These are phyloP conservation scores for Ananas comosus DNA, from an alignment of 176 grass and related monocot species.

Conservation along the genomic window DNA sequence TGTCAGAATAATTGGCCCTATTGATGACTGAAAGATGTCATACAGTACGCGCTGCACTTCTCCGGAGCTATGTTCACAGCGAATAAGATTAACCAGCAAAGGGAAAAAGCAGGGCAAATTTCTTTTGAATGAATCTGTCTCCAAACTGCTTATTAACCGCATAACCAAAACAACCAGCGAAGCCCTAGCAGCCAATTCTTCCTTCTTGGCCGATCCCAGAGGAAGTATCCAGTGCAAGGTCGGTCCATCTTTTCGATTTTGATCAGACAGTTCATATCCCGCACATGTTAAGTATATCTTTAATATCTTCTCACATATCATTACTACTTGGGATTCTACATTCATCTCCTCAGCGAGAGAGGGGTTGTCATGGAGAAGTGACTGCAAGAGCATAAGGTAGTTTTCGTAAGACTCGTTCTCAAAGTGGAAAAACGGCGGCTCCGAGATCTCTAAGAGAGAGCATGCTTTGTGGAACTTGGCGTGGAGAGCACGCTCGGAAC, in stretches of 20 bases:
- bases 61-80: slow-evolving; percentile 72
- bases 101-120: slow-evolving; percentile 70
- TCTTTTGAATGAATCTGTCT: slow-evolving; percentile 59
- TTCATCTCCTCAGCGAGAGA: slow-evolving; percentile 51
- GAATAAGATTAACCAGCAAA: slow-evolving; percentile 66
- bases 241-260: slow-evolving; percentile 16
- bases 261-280: slow-evolving; percentile 31
- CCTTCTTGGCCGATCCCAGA: slow-evolving; percentile 52
- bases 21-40: slow-evolving; percentile 70
- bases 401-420: slow-evolving; percentile 88
- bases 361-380: slow-evolving; percentile 50
- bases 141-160: slow-evolving; percentile 50
- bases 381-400: slow-evolving; percentile 80
- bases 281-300: slow-evolving; percentile 67
- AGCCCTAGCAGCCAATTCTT: slow-evolving; percentile 76
- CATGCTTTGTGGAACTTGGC: slow-evolving; percentile 68
- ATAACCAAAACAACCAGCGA: slow-evolving; percentile 59
- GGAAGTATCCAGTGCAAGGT: slow-evolving; percentile 43
- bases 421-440: slow-evolving; percentile 71
- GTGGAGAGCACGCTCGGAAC: slow-evolving; percentile 40
- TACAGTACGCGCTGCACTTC: slow-evolving; percentile 69
- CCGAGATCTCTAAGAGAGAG: slow-evolving; percentile 71
- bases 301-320: slow-evolving; percentile 66
- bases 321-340: slow-evolving; percentile 52
- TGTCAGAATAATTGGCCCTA: slow-evolving; percentile 61